Base-by-base conservation (phyloP, 1,284 basidiomycete species). In the Malassezia obtusa region DNA sequence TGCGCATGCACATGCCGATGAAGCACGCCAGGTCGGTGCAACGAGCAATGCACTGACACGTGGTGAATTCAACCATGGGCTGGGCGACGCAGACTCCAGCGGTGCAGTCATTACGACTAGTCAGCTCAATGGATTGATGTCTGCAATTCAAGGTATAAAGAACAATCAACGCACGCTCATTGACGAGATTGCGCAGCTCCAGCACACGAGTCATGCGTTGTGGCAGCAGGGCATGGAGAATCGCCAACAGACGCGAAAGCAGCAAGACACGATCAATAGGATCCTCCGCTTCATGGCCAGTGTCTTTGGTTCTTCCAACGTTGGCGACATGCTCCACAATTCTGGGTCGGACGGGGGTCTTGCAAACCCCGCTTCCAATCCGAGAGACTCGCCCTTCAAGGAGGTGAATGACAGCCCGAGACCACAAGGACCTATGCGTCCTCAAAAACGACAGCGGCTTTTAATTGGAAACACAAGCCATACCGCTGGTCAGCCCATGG, bases 181-280 rank as follows among this genome's bases (percentile, higher is more conserved):
- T 10, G 78, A 84, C 2, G 90, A 96, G 61, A 77, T 98, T 48
- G 86, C 86, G 61, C 86, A 89, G 33, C 78, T 98, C 22, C 91
- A 92, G 75, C 79, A 80, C 49, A 86, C 85, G 10, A 95, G 96
- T 71, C 84, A 90, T 64, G 79, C 85, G 35, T 76, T 98, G 4
- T 98, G 92, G 91, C 84, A 89, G 68, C 90, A 98, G 68, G 85
- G 89, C 0, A 77, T 90, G 61, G 80, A 84, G 33, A 83, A 87
- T 3, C 77, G 87, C 9, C 82, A 85, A 62, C 81, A 84, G 53
- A 84, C 90, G 67, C 84, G 88, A 67, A 88, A 87, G 67, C 89
- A 94, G 63, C 86, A 94, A 67, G 91, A 96, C 74, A 95, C 89
- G n/a, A 90, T 96, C 70, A 90, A 94, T 71, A 80, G 88, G 53